Evolutionary conservation across 1,284 basidiomycete species (phyloP).

Genomic region (Apiotrichum porosum): DNA sequence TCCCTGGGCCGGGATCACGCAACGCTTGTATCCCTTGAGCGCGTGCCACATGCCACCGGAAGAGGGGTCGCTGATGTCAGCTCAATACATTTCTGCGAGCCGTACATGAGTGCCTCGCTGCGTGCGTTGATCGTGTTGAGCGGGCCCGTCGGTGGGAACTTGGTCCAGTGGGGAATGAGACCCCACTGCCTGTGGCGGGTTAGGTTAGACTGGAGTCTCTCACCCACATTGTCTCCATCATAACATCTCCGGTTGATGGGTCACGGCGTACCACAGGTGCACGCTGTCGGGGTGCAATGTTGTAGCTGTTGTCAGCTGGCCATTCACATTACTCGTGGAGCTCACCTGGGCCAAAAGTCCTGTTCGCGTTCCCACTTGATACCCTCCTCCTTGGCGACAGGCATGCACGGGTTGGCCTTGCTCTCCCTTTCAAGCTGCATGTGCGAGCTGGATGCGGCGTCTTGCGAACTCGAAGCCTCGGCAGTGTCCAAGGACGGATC

Average conservation of each 20-base stretch:
- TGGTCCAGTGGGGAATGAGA: conserved; percentile 77
- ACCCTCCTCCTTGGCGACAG: background rate
- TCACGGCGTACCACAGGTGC: conserved; percentile 38
- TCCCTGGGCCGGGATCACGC: conserved; percentile 71
- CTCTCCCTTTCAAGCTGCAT: background rate
- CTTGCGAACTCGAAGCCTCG: background rate
- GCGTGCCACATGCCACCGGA: conserved; percentile 69
- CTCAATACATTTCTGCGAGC: no score
- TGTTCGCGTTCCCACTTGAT: conserved; percentile 37
- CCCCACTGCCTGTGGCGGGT: conserved; percentile 80
- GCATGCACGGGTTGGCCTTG: background rate
- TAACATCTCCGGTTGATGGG: conserved; percentile 52
- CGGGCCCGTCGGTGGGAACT: conserved; percentile 59
- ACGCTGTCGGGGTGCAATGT: conserved; percentile 41
- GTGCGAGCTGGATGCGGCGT: background rate
- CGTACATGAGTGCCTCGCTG: conserved; percentile 70
- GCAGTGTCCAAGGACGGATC: no score
- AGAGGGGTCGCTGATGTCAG: conserved; percentile 32
- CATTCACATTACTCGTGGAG: background rate
- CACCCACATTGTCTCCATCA: conserved; percentile 45
- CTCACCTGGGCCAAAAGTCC: conserved; percentile 31
- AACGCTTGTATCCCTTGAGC: conserved; percentile 71
- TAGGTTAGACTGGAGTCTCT: background rate
- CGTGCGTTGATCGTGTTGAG: conserved; percentile 86
- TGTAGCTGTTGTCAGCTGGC: conserved; percentile 28